Evolutionary conservation across 805 yeast species (phyloP).

Genomic region (Danielia reshetovae): DNA sequence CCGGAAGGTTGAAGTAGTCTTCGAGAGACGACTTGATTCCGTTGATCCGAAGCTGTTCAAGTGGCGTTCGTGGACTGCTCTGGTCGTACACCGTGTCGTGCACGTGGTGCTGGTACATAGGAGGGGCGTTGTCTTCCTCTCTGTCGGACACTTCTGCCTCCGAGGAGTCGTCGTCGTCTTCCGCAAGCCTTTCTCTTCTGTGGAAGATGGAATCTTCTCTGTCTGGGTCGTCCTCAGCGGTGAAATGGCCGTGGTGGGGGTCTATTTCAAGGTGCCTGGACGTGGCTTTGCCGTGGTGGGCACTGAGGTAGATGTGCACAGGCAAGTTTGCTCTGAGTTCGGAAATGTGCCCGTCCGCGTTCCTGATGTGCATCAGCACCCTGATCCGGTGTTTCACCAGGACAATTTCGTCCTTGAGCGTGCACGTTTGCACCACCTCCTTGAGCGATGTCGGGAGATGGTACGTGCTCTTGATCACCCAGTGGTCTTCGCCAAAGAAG

Average conservation of each 20-base stretch:
- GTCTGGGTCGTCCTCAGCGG: conserved; percentile 12
- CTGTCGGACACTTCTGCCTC: conserved; percentile 24
- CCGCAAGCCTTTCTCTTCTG: conserved; percentile 18
- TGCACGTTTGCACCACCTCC: conserved; percentile 42
- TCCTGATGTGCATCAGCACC: conserved; percentile 41
- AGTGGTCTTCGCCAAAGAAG: conserved; percentile 30
- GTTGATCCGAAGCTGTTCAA: conserved; percentile 29
- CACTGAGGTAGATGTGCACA: conserved; percentile 38
- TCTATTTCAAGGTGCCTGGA: conserved; percentile 33
- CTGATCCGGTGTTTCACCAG: conserved; percentile 45
- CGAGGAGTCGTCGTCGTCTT: conserved; percentile 13
- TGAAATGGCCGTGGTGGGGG: conserved; percentile 21
- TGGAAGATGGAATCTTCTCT: conserved; percentile 28
- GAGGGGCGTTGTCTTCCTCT: conserved; percentile 37
- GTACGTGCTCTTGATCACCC: conserved; percentile 42
- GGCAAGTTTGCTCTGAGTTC: conserved; percentile 53
- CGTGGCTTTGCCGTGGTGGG: conserved; percentile 35
- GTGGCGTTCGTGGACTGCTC: conserved; percentile 29
- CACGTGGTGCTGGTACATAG: conserved; percentile 37
- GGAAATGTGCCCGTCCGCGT: conserved; percentile 47
- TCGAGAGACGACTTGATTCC: conserved; percentile 15
- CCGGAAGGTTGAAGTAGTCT: conserved; percentile 31
- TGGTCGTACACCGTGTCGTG: conserved; percentile 37
- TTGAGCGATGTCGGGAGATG: conserved; percentile 38
- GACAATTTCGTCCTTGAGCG: conserved; percentile 36